phyloP scores from a whole-genome alignment of 2,329 filamentous ascomycete species.

The Chaetomium strumarium region DNA sequence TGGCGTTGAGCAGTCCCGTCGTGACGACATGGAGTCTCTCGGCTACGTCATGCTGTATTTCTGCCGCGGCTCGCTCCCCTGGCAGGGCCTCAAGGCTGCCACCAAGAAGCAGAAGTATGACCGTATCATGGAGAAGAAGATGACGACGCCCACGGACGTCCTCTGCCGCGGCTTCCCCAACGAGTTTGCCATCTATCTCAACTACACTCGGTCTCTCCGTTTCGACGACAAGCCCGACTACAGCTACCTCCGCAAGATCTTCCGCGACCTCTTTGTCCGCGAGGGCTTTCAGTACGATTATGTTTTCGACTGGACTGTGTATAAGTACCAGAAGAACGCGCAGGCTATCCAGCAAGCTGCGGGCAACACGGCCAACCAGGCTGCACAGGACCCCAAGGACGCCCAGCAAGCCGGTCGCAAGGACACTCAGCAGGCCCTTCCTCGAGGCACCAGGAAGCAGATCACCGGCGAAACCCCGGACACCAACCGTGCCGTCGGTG shows the following conservation, averaged over 20 bases:
- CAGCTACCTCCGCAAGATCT: slow-evolving; percentile 99
- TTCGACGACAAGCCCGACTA: slow-evolving; percentile 99
- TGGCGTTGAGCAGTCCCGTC: slow-evolving; percentile 95
- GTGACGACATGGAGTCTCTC: slow-evolving; percentile 98
- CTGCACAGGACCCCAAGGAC: slow-evolving; percentile 70
- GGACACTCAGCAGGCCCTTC: slow-evolving; percentile 30
- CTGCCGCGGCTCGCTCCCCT: slow-evolving; percentile 95
- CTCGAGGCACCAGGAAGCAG: slow-evolving; percentile 77
- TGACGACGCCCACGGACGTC: slow-evolving; percentile 97
- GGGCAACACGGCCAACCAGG: slow-evolving; percentile 51
- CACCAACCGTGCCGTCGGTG: slow-evolving; percentile 68
- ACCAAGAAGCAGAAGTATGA: slow-evolving; percentile 99
- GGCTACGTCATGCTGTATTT: slow-evolving; percentile 99
- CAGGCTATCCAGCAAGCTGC: slow-evolving; percentile 81
- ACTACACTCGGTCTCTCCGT: slow-evolving; percentile 96
- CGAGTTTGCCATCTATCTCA: slow-evolving; percentile 98
- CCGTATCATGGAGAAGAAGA: slow-evolving; percentile 99
- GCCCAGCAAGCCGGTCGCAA: slow-evolving; percentile 54
- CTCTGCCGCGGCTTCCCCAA: slow-evolving; percentile 99
- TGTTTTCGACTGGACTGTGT: slow-evolving; percentile 99
- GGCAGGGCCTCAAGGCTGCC: slow-evolving; percentile 97
- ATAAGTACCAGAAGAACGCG: slow-evolving; percentile 99
- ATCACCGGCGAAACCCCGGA: slow-evolving; percentile 65
- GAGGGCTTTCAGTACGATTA: slow-evolving; percentile 99
- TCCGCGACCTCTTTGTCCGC: slow-evolving; percentile 97